phyloP scores from a whole-genome alignment of 108 stramenopile species.

The Cylindrotheca fusiformis region DNA sequence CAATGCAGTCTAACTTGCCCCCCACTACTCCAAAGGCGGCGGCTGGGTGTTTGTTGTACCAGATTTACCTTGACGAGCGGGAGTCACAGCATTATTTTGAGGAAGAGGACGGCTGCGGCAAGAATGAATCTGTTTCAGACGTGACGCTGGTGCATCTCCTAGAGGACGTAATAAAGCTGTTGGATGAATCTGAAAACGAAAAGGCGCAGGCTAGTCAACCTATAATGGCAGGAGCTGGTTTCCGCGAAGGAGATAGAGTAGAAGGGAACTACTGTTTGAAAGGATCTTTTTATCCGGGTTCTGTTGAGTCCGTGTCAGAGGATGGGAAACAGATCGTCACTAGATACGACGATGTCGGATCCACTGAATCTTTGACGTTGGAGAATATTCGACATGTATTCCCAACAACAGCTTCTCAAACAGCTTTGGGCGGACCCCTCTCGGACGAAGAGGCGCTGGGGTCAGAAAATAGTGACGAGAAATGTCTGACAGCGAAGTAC shows the following conservation, averaged over 20 bases:
- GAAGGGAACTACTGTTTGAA: slow-evolving; percentile 71
- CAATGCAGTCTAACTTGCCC: slow-evolving; percentile 35
- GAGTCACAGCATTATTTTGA: slow-evolving; percentile 38
- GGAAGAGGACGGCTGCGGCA: slow-evolving; percentile 9
- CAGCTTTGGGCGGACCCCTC: slow-evolving; percentile 37
- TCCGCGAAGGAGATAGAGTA: slow-evolving; percentile 60
- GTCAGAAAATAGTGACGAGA: slow-evolving; percentile 48
- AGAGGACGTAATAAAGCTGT: slow-evolving; percentile 44
- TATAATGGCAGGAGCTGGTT: neutral
- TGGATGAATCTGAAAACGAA: slow-evolving; percentile 30
- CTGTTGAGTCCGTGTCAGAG: slow-evolving; percentile 44
- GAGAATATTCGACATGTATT: slow-evolving; percentile 40
- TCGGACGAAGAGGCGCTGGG: slow-evolving; percentile 73
- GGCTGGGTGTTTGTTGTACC: slow-evolving; percentile 69
- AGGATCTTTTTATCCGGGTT: slow-evolving; percentile 66
- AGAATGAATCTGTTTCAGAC: slow-evolving; percentile 17
- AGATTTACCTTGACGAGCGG: slow-evolving; percentile 59
- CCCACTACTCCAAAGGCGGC: slow-evolving; percentile 52
- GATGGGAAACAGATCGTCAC: slow-evolving; percentile 43
- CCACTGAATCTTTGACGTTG: slow-evolving; percentile 45
- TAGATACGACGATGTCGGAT: slow-evolving; percentile 75
- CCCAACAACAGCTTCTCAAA: slow-evolving; percentile 38
- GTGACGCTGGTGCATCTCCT: slow-evolving; percentile 39
- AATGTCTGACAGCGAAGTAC: slow-evolving; percentile 45
- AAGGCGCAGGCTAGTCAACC: neutral